Percentiles rank a stretch among this genome's conserved stretches.
Conservation (phyloP, 345 rosid genomes). For the Populus alba region DNA sequence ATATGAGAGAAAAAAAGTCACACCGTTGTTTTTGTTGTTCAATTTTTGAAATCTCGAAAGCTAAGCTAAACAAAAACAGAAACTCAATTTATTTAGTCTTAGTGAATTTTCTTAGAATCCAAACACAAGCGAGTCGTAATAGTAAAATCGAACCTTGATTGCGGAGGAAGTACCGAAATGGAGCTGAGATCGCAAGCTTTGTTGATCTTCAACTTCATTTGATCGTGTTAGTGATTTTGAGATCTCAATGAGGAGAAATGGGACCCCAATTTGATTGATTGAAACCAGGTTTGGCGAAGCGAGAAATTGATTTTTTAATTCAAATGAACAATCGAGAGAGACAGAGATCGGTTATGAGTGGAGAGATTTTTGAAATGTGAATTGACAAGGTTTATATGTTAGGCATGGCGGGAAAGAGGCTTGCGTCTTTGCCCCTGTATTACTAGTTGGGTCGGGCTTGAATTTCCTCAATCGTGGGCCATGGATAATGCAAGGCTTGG, state of each 20-base stretch:
- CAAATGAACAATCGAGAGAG: neutral
- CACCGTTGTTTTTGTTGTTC: neutral
- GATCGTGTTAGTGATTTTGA: neutral
- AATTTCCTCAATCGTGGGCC: neutral
- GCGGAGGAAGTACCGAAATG: slow-evolving; percentile 87
- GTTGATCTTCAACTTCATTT: slow-evolving; percentile 91
- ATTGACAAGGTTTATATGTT: neutral
- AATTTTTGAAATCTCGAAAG: neutral
- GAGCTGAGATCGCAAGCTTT: slow-evolving; percentile 84
- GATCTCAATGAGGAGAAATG: neutral
- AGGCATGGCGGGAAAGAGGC: slow-evolving; percentile 2
- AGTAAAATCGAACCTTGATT: slow-evolving; percentile 49
- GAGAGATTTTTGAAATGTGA: neutral
- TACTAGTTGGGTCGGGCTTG: neutral
- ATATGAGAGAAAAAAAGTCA: neutral
- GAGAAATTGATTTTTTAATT: slow-evolving; percentile 3
- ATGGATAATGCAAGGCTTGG: neutral
- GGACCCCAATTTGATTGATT: slow-evolving; percentile 2
- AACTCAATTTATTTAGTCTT: neutral
- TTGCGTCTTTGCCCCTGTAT: neutral
- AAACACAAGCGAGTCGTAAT: neutral
- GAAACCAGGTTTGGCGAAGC: neutral
- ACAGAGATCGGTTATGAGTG: neutral
- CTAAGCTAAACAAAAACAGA: neutral
- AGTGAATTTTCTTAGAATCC: slow-evolving; percentile 7